Conservation (phyloP, 2,329 filamentous ascomycete genomes). For the Juglanconis oblonga region DNA sequence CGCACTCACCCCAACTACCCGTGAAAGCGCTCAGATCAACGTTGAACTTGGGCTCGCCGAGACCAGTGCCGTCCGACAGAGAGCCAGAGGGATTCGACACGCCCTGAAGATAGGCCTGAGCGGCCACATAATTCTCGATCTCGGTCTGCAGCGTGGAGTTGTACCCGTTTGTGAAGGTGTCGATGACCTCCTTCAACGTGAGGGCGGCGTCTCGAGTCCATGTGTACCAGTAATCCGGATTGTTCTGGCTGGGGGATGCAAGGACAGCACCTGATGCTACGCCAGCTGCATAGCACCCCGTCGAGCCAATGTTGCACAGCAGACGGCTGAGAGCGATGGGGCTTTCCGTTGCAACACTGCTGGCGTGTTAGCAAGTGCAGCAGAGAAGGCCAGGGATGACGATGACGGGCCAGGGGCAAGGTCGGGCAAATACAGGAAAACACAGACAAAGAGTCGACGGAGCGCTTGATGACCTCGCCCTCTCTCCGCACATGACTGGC, state of each 20-base stretch:
- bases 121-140: slow-evolving; percentile 66
- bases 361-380: neutral
- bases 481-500: slow-evolving; percentile 29
- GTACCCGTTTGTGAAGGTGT: slow-evolving; percentile 60
- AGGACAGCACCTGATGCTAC: slow-evolving; percentile 51
- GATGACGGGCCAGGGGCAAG: neutral
- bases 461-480: slow-evolving; percentile 40
- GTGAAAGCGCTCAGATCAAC: slow-evolving; percentile 63
- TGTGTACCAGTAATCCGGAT: slow-evolving; percentile 68
- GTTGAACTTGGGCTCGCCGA: slow-evolving; percentile 74
- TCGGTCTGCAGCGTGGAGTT: slow-evolving; percentile 54
- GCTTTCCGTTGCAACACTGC: slow-evolving; percentile 43
- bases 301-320: slow-evolving; percentile 58
- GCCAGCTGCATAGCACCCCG: slow-evolving; percentile 47
- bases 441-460: slow-evolving; percentile 45
- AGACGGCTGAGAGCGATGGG: slow-evolving; percentile 50
- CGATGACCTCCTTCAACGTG: slow-evolving; percentile 65
- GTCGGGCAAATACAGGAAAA: neutral
- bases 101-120: slow-evolving; percentile 65
- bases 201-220: slow-evolving; percentile 76
- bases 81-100: slow-evolving; percentile 68
- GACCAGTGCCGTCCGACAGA: slow-evolving; percentile 46
- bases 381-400: neutral
- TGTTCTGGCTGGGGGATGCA: slow-evolving; percentile 51
- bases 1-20: slow-evolving; percentile 57